Conservation (phyloP, 163 green algal species). For the Prototheca stagnorum region DNA sequence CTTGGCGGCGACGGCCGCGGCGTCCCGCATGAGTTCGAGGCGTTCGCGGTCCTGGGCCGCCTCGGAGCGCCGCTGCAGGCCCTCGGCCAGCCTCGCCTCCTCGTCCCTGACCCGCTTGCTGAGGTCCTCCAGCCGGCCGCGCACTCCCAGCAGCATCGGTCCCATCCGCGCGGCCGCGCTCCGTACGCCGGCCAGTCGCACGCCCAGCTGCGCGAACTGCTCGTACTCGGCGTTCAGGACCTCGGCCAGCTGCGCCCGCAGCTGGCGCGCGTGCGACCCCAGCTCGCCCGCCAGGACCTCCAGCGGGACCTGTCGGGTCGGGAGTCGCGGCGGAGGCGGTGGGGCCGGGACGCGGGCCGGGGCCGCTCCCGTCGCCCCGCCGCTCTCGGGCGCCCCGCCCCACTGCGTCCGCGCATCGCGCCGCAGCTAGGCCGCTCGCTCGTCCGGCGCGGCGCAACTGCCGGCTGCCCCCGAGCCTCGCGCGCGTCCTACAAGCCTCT, state of each 20-base stretch:
- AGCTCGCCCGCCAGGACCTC: conserved; percentile 66
- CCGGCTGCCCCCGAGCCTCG: too few relatives aligned
- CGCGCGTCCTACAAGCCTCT: background rate
- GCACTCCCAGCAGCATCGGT: conserved; percentile 56
- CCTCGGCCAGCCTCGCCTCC: conserved; percentile 46
- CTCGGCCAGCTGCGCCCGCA: conserved; percentile 52
- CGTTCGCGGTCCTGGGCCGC: conserved; percentile 42
- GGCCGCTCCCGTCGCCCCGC: too few relatives aligned
- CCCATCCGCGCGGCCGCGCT: conserved; percentile 68
- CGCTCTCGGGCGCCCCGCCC: too few relatives aligned
- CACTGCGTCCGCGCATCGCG: too few relatives aligned
- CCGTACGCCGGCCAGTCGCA: conserved; percentile 68
- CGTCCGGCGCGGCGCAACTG: too few relatives aligned
- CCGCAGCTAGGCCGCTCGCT: too few relatives aligned
- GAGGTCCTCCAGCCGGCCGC: conserved; percentile 21
- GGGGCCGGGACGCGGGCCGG: too few relatives aligned
- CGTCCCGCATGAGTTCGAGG: conserved; percentile 81
- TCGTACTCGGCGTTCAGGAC: conserved; percentile 92
- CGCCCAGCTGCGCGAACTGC: conserved; percentile 79
- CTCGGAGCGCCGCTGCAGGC: conserved; percentile 49
- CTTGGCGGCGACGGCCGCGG: conserved; percentile 65
- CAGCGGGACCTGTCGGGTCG: conserved; percentile 70
- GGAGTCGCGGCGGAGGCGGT: too few relatives aligned
- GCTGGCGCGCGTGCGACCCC: conserved; percentile 37
- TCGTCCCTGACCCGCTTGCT: conserved; percentile 36